Evolutionary conservation across 306 rosid genomes (phyloP), one percentile per base, ranked within the genome.

Genomic region (Castanea sativa): DNA sequence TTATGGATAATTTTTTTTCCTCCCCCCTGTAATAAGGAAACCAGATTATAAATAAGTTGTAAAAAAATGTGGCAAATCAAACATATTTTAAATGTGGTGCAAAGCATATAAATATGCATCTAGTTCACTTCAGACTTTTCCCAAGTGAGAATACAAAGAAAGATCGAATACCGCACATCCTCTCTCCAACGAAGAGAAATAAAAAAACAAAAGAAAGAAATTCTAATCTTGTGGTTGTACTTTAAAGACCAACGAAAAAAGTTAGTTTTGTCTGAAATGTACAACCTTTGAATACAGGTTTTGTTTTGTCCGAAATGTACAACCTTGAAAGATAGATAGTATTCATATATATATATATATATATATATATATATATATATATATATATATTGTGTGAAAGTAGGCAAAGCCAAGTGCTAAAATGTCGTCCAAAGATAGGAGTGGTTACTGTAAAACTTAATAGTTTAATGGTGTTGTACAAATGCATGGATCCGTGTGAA

Each of bases 401-500:
- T 12, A 49, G 53, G 15, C 53, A 13, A 49, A 12, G 45, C 45
- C 45, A 41, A 6, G 16, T 4, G 41, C 41, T 15, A 16, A 64
- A 30, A 16, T 64, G 16, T 32, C n/a, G 70, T 67, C 71, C 23
- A 67, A 64, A 61, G 11, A 64, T 19, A 4, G 29, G 72, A 3
- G 41, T 35, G 20, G 51, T 64, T 64, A 30, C 41, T 1, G 9
- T 58, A 10, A 20, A 33, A 67, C 25, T 49, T 57, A 43, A 78
- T 57, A 33, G 7, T 69, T 52, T 3, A 49, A 15, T 69, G 55
- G 58, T 27, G 19, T 65, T 41, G 71, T n/a, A 59, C 27, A 67
- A 67, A 32, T 59, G 58, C 67, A 71, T 51, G 75, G 67, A 78
- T 58, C 76, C 38, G 55, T 41, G 55, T 55, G 59, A 71, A 41